Evolutionary conservation across 805 yeast species (phyloP), one percentile per base, ranked within the genome.

Genomic region (Cyberlindnera meyerae): DNA sequence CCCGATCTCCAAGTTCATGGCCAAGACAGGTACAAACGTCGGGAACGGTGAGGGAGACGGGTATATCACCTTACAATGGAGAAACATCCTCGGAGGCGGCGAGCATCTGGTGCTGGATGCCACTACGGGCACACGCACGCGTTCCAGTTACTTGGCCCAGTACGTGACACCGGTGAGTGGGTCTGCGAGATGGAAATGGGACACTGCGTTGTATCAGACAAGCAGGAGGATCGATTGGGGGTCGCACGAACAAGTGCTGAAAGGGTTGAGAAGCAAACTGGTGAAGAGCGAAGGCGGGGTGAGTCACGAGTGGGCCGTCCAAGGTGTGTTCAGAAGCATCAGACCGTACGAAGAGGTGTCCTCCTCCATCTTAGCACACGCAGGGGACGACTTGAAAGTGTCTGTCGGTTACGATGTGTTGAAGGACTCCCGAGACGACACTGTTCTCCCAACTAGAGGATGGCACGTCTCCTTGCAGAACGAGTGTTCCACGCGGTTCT

Each of bases 11-110:
- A 71, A 73, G 47, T 82, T 88, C 49, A 71, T 74, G 42, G 89
- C 95, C 36, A 84, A 83, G 50, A 85, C 97, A 1, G 99, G 99
- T 4, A 93, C 97, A 2, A 89, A 88, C 58, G 75, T 93, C 7
- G 97, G 97, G 2, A 90, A 93, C 55, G 95, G 95, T 22, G 97
- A 93, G 64, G 98, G 97, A 21, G 93, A 85, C 54, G 97, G 97
- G 1, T 88, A 89, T 54, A 70, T 87, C 31, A 80, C 85, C 22
- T 75, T 89, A 38, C 88, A 78, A 57, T 65, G 68, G 40, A 58
- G 70, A 29, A 81, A 81, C 51, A 62, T 73, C 8, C 70, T 80
- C 45, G 87, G 84, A 5, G 81, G 80, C n/a, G 87, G 83, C 12
- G 89, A 82, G 53, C 62, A 62, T 6, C 48, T 82, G 12, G 62